Evolutionary conservation across 2,329 filamentous ascomycete genomes (phyloP).

Genomic region (Magnaporthiopsis rhizophila): DNA sequence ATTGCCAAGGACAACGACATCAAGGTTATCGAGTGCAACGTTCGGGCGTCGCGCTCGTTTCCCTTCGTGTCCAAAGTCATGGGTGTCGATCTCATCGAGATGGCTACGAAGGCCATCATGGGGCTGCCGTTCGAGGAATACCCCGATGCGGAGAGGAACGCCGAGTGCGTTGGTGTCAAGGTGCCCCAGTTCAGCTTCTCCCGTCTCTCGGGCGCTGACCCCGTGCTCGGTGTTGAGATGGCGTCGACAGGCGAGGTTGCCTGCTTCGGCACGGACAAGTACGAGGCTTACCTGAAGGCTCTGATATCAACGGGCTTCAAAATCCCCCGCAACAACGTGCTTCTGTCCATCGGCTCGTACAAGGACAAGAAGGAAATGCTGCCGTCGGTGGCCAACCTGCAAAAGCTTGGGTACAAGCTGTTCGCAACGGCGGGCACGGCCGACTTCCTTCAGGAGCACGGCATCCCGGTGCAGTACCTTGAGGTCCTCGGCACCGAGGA

Average conservation of each 20-base stretch:
- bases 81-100: conserved; percentile 94
- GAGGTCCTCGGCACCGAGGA: conserved; percentile 74
- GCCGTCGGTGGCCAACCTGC: conserved; percentile 80
- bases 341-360: conserved; percentile 92
- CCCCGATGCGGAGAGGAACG: conserved; percentile 64
- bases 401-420: conserved; percentile 87
- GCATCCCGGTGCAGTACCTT: conserved; percentile 85
- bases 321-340: conserved; percentile 88
- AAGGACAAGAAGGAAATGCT: conserved; percentile 98
- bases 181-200: conserved; percentile 99
- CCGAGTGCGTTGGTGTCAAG: conserved; percentile 90
- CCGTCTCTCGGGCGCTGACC: conserved; percentile 88
- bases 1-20: conserved; percentile 99
- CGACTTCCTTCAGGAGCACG: conserved; percentile 91
- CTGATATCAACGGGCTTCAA: conserved; percentile 94
- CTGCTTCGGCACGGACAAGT: conserved; percentile 91
- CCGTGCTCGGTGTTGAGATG: conserved; percentile 97
- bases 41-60: conserved; percentile 91
- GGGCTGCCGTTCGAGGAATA: conserved; percentile 75
- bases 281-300: conserved; percentile 95
- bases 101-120: conserved; percentile 97
- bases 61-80: conserved; percentile 98
- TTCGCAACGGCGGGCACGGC: conserved; percentile 95
- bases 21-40: conserved; percentile 99
- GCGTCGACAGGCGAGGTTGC: conserved; percentile 97